A percentile compares a stretch with the other conserved stretches of the same genome.
These are phyloP conservation scores for Maudiozyma barnettii DNA, from an alignment of 805 yeast genomes.

Conservation along the genomic window DNA sequence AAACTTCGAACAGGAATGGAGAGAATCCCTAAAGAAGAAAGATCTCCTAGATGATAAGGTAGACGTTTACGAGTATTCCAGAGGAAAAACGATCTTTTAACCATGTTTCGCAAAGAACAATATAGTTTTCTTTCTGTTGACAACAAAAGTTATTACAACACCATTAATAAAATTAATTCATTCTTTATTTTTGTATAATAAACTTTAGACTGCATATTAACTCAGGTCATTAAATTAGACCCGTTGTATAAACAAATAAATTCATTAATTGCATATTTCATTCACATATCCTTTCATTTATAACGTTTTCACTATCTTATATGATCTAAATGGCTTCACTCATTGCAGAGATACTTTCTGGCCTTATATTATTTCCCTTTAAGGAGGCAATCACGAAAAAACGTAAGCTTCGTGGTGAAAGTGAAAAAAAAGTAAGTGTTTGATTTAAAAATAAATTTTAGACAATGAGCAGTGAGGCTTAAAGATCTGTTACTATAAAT, in stretches of 20 bases:
- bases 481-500: neutral
- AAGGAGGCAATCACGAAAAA: neutral
- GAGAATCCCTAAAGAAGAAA: conserved; percentile 9
- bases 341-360: neutral
- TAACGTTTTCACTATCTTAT: neutral
- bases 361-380: neutral
- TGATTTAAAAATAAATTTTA: neutral
- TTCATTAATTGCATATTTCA: neutral
- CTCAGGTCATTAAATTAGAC: neutral
- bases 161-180: neutral
- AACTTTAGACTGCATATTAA: neutral
- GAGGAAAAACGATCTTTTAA: conserved; percentile 10
- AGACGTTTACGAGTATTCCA: conserved; percentile 10
- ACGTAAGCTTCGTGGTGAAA: neutral
- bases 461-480: neutral
- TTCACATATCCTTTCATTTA: neutral
- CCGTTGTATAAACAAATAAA: neutral
- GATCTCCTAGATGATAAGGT: conserved; percentile 13
- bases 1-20: conserved; percentile 39
- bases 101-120: too few relatives aligned
- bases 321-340: neutral
- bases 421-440: neutral
- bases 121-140: too few relatives aligned
- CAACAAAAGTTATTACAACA: too few relatives aligned
- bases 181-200: neutral